Base-by-base conservation (phyloP, 768 basidiomycete species). In the Porphyrellus cyaneotinctus region DNA sequence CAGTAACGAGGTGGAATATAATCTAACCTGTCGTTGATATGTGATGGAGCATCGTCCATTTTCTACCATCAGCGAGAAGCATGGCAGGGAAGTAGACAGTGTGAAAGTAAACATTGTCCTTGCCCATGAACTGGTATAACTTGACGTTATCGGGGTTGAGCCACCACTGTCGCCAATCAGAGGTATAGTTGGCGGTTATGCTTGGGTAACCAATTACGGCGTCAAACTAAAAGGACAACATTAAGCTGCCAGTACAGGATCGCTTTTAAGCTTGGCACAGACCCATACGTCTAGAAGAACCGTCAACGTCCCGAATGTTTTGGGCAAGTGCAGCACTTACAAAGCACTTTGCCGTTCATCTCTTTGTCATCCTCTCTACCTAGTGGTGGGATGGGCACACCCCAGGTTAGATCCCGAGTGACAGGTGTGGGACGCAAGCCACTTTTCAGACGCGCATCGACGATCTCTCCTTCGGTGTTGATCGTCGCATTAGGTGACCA, bases 61-160 rank as follows among this genome's bases (percentile, higher is more conserved):
- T 75, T 46, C 91, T 82, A 17, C 91, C 88, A 58, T 97, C 94
- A 3, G 84, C 97, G 54, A 97, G 73, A 63, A 91, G 82, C 52
- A 93, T 84, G 4, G 91, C 86, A 26, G 97, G 95, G 76, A 85
- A 99, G 62, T 92, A 92, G 36, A 99, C 83, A 0, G 92, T 92
- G 70, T 99, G 97, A 82, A 99, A 99, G 71, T 95, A 97, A 45
- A 95, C 92, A 57, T 94, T 97, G 68, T 98, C 95, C 74, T 99
- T 99, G 66, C 97, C 97, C 97, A 99, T 99, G 78, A 99, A 99
- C 70, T 99, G 95, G 74, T 92, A 97, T 46, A 98, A 75, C 60
- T 82, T 78, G 53, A 99, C 94, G 61, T 97, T 78, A 59, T 91
- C 77, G 2, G 87, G 88, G 64, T 95, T 88, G 64, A 88, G 84